Conservation (phyloP, 1,139 yeast genomes). For the Suhomyces bokatorum region DNA sequence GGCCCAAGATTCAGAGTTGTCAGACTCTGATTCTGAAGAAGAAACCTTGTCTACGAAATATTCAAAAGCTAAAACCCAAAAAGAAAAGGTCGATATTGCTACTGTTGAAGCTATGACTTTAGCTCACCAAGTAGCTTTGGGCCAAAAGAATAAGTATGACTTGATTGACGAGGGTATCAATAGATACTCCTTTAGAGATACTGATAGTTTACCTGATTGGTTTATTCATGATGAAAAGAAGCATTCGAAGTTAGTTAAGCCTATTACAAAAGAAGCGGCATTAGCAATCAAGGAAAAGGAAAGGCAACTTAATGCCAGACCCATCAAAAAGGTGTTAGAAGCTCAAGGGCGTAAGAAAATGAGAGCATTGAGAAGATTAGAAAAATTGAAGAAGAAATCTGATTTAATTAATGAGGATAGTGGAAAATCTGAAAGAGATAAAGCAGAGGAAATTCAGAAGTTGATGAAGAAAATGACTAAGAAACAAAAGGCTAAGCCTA, state of each 20-base stretch:
- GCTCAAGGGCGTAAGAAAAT: slow-evolving; percentile 96
- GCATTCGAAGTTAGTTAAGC: slow-evolving; percentile 84
- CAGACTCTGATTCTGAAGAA: slow-evolving; percentile 48
- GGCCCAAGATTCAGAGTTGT: slow-evolving; percentile 33
- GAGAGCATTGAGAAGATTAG: slow-evolving; percentile 87
- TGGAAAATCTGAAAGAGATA: slow-evolving; percentile 86
- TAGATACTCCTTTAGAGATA: slow-evolving; percentile 87
- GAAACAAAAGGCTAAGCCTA: slow-evolving; percentile 75
- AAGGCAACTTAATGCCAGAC: slow-evolving; percentile 91
- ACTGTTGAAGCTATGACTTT: slow-evolving; percentile 97
- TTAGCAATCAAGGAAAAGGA: slow-evolving; percentile 86
- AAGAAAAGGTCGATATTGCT: slow-evolving; percentile 73
- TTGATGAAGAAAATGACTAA: slow-evolving; percentile 81
- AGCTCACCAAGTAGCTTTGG: slow-evolving; percentile 93
- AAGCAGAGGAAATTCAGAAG: slow-evolving; percentile 87
- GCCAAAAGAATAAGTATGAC: slow-evolving; percentile 81
- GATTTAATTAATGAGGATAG: slow-evolving; percentile 88
- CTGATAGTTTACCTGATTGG: slow-evolving; percentile 93
- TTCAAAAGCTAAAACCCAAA: slow-evolving; percentile 45
- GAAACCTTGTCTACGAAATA: slow-evolving; percentile 32
- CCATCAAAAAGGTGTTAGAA: slow-evolving; percentile 95
- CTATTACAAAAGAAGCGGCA: slow-evolving; percentile 96
- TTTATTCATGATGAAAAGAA: slow-evolving; percentile 86
- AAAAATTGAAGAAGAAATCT: slow-evolving; percentile 89
- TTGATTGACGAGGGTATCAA: slow-evolving; percentile 89